Percentiles rank a stretch among this genome's conserved stretches.
Conservation (phyloP, 2,329 filamentous ascomycete genomes). For the Nemania sp. region DNA sequence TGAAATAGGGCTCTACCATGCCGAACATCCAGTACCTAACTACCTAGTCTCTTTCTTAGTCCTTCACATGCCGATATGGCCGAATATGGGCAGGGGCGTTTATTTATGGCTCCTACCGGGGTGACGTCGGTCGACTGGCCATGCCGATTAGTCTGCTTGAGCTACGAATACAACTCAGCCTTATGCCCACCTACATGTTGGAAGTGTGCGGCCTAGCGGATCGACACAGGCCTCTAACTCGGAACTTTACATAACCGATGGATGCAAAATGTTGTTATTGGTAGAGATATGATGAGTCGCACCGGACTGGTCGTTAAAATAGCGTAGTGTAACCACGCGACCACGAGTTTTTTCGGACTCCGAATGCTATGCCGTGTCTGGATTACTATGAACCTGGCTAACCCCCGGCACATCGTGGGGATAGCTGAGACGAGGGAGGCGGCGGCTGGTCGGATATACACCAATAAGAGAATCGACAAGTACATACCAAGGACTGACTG, state of each 20-base stretch:
- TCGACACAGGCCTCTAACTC: too few species aligned
- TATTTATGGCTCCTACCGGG: not conserved
- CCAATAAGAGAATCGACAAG: not conserved
- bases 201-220: too few species aligned
- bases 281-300: constrained; percentile 3
- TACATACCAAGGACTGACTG: not conserved
- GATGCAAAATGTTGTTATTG: constrained; percentile 11
- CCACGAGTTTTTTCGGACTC: constrained; percentile 17
- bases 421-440: not conserved
- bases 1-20: not conserved
- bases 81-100: not conserved
- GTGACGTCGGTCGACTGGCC: constrained; percentile 11
- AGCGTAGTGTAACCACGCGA: not conserved
- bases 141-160: constrained; percentile 14
- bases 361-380: constrained; percentile 12
- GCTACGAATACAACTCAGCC: constrained; percentile 18
- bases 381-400: not conserved
- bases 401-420: not conserved
- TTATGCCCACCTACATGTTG: not conserved
- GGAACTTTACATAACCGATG: constrained; percentile 1
- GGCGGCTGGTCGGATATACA: not conserved
- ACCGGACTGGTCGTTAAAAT: not conserved
- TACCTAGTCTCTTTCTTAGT: not conserved
- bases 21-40: not conserved
- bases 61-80: too few species aligned